These are phyloP conservation scores for Geranium rotundifolium DNA, from an alignment of 345 rosid genomes.

Conservation along the genomic window DNA sequence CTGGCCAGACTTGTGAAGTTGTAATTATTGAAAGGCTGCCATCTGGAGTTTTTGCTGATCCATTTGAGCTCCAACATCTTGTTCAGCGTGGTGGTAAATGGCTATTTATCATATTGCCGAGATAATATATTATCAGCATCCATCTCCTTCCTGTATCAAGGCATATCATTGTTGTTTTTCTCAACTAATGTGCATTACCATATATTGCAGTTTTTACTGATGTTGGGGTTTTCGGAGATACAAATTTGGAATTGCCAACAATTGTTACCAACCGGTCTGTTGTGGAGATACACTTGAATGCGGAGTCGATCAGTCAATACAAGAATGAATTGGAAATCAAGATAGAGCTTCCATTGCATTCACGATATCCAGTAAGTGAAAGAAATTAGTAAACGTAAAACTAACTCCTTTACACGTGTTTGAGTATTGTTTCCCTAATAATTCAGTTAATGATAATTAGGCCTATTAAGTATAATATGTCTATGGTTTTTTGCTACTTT, in stretches of 20 bases:
- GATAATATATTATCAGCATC: background rate
- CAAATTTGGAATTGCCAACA: conserved; percentile 74
- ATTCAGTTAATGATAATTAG: background rate
- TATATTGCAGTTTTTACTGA: conserved; percentile 35
- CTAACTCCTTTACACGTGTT: background rate
- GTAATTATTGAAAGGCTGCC: conserved; percentile 63
- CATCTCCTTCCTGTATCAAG: background rate
- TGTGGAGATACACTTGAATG: conserved; percentile 64
- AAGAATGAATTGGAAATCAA: conserved; percentile 32
- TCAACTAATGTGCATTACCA: background rate
- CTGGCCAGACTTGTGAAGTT: conserved; percentile 25
- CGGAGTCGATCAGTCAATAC: conserved; percentile 16
- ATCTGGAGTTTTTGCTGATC: conserved; percentile 76
- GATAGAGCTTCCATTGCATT: conserved; percentile 64
- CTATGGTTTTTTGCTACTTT: too few species aligned
- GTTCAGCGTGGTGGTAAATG: conserved; percentile 38
- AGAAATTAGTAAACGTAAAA: background rate
- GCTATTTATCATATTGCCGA: background rate
- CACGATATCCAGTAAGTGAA: conserved; percentile 58
- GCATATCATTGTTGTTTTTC: background rate
- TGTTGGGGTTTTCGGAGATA: conserved; percentile 71
- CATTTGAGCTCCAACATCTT: conserved; percentile 77
- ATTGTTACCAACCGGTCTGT: conserved; percentile 53
- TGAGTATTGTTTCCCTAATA: background rate
- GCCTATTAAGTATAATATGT: too few species aligned